These are phyloP conservation scores for Erysimum cheiri DNA, from an alignment of 441 rosid species.

Conservation along the genomic window DNA sequence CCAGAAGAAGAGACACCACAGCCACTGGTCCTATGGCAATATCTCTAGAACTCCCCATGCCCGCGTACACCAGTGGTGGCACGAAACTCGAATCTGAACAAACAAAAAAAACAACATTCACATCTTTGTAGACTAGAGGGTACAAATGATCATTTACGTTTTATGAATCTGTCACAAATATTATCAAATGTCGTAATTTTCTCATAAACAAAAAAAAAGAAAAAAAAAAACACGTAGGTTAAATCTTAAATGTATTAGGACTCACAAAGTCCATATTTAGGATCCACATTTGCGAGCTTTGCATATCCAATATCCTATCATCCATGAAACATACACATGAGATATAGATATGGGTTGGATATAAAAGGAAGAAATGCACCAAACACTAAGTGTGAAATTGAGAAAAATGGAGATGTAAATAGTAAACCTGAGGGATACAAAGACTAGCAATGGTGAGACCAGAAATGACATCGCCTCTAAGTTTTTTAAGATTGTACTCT, in stretches of 20 bases:
- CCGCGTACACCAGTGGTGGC: slow-evolving; percentile 87
- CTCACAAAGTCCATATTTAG: slow-evolving; percentile 88
- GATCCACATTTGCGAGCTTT: slow-evolving; percentile 79
- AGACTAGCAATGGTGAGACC: slow-evolving; percentile 98
- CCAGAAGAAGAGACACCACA: slow-evolving; percentile 89
- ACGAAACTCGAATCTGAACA: slow-evolving; percentile 83
- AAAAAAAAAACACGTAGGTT: background rate
- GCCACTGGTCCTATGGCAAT: slow-evolving; percentile 99
- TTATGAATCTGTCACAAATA: background rate
- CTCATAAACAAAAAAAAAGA: background rate
- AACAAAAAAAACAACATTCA: slow-evolving; percentile 18
- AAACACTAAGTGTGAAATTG: background rate
- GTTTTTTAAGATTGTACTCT: slow-evolving; percentile 57
- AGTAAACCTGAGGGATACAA: slow-evolving; percentile 88
- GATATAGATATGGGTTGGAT: background rate
- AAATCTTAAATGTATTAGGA: background rate
- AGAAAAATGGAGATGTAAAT: background rate
- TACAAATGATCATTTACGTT: background rate
- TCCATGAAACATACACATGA: slow-evolving; percentile 22
- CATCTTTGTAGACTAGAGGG: background rate
- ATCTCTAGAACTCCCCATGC: slow-evolving; percentile 98
- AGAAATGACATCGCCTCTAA: slow-evolving; percentile 79
- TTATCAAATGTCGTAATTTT: no score
- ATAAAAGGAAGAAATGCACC: background rate
- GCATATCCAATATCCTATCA: slow-evolving; percentile 89